Percentiles rank a stretch among this genome's conserved stretches.
These are phyloP conservation scores for Proliferodiscus dingleyae DNA, from an alignment of 2,329 filamentous ascomycete species.

Conservation along the genomic window DNA sequence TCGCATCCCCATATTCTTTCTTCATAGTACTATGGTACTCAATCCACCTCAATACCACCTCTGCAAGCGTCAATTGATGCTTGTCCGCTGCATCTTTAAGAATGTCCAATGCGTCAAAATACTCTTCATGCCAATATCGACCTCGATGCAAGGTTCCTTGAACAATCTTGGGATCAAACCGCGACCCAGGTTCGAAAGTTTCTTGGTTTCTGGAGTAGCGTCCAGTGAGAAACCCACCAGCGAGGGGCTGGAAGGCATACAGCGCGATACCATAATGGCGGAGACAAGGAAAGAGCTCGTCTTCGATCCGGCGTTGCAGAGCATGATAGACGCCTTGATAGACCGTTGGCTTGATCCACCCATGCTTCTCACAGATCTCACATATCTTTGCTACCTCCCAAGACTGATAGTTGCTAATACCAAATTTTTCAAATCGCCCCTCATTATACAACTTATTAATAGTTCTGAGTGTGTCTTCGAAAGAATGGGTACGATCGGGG, in stretches of 20 bases:
- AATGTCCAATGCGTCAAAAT: constrained; percentile 60
- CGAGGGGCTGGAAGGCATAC: constrained; percentile 57
- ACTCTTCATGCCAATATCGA: constrained; percentile 57
- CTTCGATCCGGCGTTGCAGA: constrained; percentile 48
- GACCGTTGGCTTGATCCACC: constrained; percentile 32
- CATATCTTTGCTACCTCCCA: constrained; percentile 29
- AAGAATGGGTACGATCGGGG: constrained; percentile 26
- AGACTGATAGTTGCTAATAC: constrained; percentile 56
- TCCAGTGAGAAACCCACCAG: constrained; percentile 42
- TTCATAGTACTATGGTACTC: constrained; percentile 63
- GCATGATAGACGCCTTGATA: constrained; percentile 34
- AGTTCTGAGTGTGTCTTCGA: constrained; percentile 27
- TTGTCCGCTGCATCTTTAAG: constrained; percentile 65
- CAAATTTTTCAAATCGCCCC: constrained; percentile 41
- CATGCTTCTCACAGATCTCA: constrained; percentile 30
- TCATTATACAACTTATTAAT: constrained; percentile 33
- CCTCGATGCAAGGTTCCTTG: constrained; percentile 45
- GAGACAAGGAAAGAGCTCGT: constrained; percentile 54
- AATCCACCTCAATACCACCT: constrained; percentile 69
- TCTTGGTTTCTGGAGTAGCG: constrained; percentile 45
- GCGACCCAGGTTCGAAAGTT: constrained; percentile 9
- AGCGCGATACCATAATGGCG: constrained; percentile 56
- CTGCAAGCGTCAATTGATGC: constrained; percentile 63
- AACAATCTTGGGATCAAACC: constrained; percentile 40
- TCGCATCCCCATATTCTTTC: constrained; percentile 49